These are phyloP conservation scores for Teratosphaeria nubilosa DNA, from an alignment of 2,329 filamentous ascomycete genomes.

Conservation along the genomic window DNA sequence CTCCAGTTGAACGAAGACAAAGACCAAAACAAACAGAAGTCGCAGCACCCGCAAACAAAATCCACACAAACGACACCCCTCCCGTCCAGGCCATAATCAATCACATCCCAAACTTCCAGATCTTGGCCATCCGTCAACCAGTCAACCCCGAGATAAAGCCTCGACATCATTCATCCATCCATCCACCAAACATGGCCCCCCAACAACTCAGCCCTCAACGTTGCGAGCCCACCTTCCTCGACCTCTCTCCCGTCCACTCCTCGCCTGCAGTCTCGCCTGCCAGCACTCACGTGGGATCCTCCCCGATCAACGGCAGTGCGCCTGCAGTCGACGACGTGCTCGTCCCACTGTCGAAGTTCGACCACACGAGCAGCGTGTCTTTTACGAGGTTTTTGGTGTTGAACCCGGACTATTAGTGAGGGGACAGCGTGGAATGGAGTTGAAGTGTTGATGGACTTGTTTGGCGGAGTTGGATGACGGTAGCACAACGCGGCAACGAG, in stretches of 20 bases:
- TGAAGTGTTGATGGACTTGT: not conserved
- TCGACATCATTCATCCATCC: not conserved
- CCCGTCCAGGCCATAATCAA: not conserved
- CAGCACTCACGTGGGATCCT: not conserved
- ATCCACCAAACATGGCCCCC: not conserved
- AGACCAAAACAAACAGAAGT: not conserved
- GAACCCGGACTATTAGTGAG: not conserved
- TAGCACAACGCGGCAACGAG: too few relatives aligned
- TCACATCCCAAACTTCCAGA: not conserved
- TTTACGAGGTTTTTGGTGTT: conserved; percentile 49
- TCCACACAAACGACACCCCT: not conserved
- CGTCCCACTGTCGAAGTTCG: conserved; percentile 11
- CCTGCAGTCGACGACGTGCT: not conserved
- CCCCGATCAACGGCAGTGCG: not conserved
- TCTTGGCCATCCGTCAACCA: not conserved
- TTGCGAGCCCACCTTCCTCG: conserved; percentile 6
- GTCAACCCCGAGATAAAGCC: not conserved
- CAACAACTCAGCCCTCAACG: not conserved
- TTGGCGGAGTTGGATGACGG: too few relatives aligned
- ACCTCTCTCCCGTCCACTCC: conserved; percentile 8
- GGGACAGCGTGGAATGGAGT: not conserved
- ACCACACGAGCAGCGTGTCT: conserved; percentile 43
- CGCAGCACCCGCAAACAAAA: not conserved
- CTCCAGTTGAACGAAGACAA: conserved; percentile 2
- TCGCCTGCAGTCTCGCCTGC: conserved; percentile 1